A percentile compares a stretch with the other conserved stretches of the same genome.
These are phyloP conservation scores for Xylaria grammica DNA, from an alignment of 495 filamentous ascomycete species.

Conservation along the genomic window DNA sequence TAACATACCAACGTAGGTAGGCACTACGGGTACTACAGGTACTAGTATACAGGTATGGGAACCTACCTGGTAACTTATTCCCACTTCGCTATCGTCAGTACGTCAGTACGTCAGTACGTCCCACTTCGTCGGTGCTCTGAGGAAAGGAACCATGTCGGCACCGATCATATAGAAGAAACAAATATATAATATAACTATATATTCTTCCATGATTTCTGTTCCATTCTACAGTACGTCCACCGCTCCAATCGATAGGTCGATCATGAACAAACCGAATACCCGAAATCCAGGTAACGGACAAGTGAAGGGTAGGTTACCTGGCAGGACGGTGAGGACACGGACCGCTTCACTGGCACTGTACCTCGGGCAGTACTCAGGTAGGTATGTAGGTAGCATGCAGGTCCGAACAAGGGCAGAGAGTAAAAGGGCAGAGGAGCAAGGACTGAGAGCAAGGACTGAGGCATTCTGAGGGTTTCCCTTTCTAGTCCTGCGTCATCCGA, in stretches of 20 bases:
- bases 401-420: constrained; percentile 21
- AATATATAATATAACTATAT: too few species aligned
- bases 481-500: constrained; percentile 17
- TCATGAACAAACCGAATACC: neutral
- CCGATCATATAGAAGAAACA: too few species aligned
- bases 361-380: neutral
- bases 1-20: too few species aligned
- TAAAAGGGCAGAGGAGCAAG: too few species aligned
- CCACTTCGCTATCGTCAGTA: too few species aligned
- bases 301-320: neutral
- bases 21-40: too few species aligned
- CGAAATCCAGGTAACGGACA: constrained; percentile 9
- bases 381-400: constrained; percentile 23
- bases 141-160: too few species aligned
- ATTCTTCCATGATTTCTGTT: neutral
- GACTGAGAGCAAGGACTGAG: neutral
- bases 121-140: too few species aligned
- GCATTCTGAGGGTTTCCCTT: neutral
- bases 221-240: neutral
- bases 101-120: too few species aligned
- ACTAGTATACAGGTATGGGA: too few species aligned
- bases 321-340: constrained; percentile 8
- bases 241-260: neutral
- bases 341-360: constrained; percentile 1
- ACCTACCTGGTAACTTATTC: too few species aligned